phyloP scores from a whole-genome alignment of 2,329 filamentous ascomycete species.

The Pseudohalonectria lignicola region DNA sequence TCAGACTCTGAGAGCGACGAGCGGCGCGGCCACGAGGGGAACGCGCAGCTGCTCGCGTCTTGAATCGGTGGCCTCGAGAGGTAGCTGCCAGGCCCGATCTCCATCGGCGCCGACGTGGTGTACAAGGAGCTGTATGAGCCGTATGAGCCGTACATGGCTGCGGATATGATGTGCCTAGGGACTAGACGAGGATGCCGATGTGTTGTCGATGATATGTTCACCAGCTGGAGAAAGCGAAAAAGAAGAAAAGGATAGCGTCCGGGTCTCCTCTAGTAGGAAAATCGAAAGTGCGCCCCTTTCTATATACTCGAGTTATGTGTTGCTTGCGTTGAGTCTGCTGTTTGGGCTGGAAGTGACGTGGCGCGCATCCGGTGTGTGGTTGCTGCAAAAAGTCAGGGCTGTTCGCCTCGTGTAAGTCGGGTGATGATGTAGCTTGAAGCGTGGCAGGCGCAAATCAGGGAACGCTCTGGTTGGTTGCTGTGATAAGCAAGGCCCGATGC shows the following conservation, averaged over 20 bases:
- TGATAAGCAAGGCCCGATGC: neutral
- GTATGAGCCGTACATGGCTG: conserved; percentile 36
- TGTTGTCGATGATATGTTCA: neutral
- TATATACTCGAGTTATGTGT: too few relatives aligned
- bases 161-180: neutral
- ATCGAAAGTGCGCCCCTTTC: too few relatives aligned
- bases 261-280: neutral
- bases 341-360: conserved; percentile 3
- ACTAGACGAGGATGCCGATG: too few relatives aligned
- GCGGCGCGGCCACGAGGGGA: conserved; percentile 47
- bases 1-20: conserved; percentile 35
- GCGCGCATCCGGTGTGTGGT: neutral
- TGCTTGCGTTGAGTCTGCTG: too few relatives aligned
- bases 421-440: neutral
- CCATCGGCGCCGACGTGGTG: conserved; percentile 30
- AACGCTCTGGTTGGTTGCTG: neutral
- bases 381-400: neutral
- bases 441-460: neutral
- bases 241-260: too few relatives aligned
- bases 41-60: conserved; percentile 34
- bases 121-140: conserved; percentile 39
- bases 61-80: conserved; percentile 18
- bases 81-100: conserved; percentile 28
- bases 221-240: conserved; percentile 2
- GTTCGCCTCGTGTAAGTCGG: neutral